Evolutionary conservation across 208 protist species (phyloP).

Genomic region (Crithidia mellificae): DNA sequence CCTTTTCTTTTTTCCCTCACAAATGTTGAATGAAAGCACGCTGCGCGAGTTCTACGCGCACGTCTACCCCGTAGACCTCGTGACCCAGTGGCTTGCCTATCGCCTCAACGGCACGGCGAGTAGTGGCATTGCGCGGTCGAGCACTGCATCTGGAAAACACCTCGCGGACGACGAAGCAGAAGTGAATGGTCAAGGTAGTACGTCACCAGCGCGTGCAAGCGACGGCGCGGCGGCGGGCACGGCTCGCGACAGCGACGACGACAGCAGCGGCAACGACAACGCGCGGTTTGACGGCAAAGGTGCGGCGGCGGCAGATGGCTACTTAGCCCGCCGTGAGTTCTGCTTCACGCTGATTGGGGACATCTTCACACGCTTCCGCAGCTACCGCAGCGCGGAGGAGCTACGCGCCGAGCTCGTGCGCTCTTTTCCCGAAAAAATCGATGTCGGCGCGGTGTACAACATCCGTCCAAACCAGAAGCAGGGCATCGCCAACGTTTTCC

Average conservation of each 20-base stretch:
- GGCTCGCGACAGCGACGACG: background rate
- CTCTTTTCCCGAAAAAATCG: constrained; percentile 87
- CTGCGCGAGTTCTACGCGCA: constrained; percentile 90
- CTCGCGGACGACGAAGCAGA: too few species aligned
- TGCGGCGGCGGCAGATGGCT: constrained; percentile 46
- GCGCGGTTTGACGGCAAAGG: constrained; percentile 12
- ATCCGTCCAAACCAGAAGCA: constrained; percentile 87
- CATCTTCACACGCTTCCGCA: constrained; percentile 88
- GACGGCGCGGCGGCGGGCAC: background rate
- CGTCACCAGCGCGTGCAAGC: background rate
- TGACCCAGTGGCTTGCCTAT: constrained; percentile 84
- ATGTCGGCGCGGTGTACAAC: constrained; percentile 89
- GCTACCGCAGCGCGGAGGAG: constrained; percentile 70
- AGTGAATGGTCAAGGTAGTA: too few species aligned
- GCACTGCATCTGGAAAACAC: background rate
- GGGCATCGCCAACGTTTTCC: constrained; percentile 61
- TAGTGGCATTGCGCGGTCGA: background rate
- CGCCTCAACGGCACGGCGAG: constrained; percentile 19
- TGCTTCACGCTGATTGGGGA: constrained; percentile 91
- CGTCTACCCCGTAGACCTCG: constrained; percentile 82
- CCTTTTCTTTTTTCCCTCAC: too few species aligned
- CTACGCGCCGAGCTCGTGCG: constrained; percentile 77
- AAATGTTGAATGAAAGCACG: constrained; percentile 69
- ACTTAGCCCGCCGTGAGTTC: constrained; percentile 85
- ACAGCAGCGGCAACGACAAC: background rate